Evolutionary conservation across 352 stramenopile genomes (phyloP), one percentile per base, ranked within the genome.

Genomic region (Phytophthora aleatoria): DNA sequence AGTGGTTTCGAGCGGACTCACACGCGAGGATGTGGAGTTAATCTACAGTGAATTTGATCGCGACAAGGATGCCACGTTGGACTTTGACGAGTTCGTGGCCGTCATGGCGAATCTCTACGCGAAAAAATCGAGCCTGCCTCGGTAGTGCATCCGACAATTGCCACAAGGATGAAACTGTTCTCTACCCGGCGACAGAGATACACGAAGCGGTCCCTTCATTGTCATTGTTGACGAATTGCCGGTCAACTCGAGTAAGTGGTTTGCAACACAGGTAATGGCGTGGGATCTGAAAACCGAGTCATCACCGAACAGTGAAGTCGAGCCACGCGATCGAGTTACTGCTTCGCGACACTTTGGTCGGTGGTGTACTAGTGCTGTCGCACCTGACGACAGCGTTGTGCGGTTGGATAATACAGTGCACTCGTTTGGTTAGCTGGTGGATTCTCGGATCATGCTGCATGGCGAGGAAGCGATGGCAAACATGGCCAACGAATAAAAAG

Each of bases 11-110:
- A 82, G 71, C 20, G 81, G 73, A 2, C 73, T 90, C 55, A 90
- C 83, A 2, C 79, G 76, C 16, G 74, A 79, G 8, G 83, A 91
- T 47, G 67, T 92, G 26, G 70, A 75, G 43, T 57, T 77, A 16
- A 61, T 91, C 7, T 92, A 90, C 50, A 28, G 62, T 28, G 81
- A 89, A 10, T 85, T 85, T 39, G 81, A 90, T 43, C 41, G 52
- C 3, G 56, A 92, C 51, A 50, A 71, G 41, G 79, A 89, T 61
- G 70, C 76, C 33, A 71, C 69, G 3, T 73, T 92, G 13, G 70
- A 87, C 55, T 91, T 92, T 43, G 66, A 89, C 45, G 83, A 92
- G 71, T 92, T 92, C 60, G 69, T 90, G 3, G 50, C 44, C 38
- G 69, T 92, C 35, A 84, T 91, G 76, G 62, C 73, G 28, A 76